These are phyloP conservation scores for Thymus quinquecostatus DNA, from an alignment of 257 asterid species.

Conservation along the genomic window DNA sequence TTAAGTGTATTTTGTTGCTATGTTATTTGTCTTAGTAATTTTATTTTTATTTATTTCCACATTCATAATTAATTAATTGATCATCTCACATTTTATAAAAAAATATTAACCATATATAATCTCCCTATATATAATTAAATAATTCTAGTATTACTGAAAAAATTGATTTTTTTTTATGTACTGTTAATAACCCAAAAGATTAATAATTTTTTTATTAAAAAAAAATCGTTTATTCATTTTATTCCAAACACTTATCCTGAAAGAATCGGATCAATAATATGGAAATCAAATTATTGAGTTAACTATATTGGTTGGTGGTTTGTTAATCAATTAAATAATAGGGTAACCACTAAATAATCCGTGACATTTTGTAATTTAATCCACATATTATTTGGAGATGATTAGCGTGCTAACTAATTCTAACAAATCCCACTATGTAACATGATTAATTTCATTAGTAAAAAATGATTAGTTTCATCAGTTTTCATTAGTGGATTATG, in stretches of 20 bases:
- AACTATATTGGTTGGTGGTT: slow-evolving; percentile 26
- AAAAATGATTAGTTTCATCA: slow-evolving; percentile 18
- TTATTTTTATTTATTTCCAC: neutral
- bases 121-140: too few relatives aligned
- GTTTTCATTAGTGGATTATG: slow-evolving; percentile 32
- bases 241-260: neutral
- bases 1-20: neutral
- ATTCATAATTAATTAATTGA: neutral
- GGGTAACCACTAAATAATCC: slow-evolving; percentile 49
- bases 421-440: slow-evolving; percentile 44
- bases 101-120: too few relatives aligned
- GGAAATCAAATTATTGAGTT: slow-evolving; percentile 4
- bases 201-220: too few relatives aligned
- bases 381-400: neutral
- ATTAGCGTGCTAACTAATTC: slow-evolving; percentile 29
- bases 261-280: neutral
- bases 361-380: slow-evolving; percentile 31
- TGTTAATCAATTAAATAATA: slow-evolving; percentile 25
- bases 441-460: slow-evolving; percentile 24
- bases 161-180: too few relatives aligned
- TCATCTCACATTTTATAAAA: too few relatives aligned
- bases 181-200: too few relatives aligned
- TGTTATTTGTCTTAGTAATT: neutral
- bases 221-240: neutral
- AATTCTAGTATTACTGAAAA: too few relatives aligned